These are phyloP conservation scores for Xylariaceae sp. DNA, from an alignment of 2,329 filamentous ascomycete genomes.

Conservation along the genomic window DNA sequence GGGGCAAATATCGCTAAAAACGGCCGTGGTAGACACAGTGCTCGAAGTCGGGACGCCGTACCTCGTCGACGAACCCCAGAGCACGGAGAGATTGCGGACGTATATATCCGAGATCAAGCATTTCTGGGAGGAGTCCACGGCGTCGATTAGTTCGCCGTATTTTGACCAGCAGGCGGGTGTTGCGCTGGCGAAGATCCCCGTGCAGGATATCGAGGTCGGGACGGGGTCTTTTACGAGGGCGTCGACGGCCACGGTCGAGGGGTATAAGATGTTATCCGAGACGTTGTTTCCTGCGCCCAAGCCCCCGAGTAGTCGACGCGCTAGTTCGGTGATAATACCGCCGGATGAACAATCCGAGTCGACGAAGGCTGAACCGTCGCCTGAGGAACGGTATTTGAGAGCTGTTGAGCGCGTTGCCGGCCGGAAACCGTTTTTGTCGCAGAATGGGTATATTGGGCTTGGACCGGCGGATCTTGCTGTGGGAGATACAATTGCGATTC, in stretches of 20 bases:
- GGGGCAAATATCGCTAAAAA: constrained; percentile 15
- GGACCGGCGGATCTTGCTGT: constrained; percentile 15
- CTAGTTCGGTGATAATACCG: background rate
- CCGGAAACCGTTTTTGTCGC: constrained; percentile 17
- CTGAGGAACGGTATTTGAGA: constrained; percentile 7
- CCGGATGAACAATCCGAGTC: background rate
- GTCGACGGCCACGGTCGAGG: constrained; percentile 9
- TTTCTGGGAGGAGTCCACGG: constrained; percentile 21
- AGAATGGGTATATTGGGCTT: constrained; percentile 20
- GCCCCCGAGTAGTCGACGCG: no score
- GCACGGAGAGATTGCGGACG: constrained; percentile 2
- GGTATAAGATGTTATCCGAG: constrained; percentile 13
- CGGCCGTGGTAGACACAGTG: constrained; percentile 16
- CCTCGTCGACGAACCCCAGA: background rate
- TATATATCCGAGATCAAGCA: constrained; percentile 17
- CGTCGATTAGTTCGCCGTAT: constrained; percentile 18
- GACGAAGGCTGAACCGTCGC: background rate
- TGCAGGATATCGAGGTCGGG: constrained; percentile 17
- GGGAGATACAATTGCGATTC: constrained; percentile 17
- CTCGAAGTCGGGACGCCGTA: constrained; percentile 15
- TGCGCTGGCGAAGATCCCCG: constrained; percentile 21
- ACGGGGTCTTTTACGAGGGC: constrained; percentile 3
- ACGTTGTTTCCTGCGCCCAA: constrained; percentile 7
- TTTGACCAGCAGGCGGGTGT: constrained; percentile 19
- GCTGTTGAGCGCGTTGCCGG: constrained; percentile 17